These are phyloP conservation scores for Peterozyma toletana DNA, from an alignment of 805 yeast genomes.

Conservation along the genomic window DNA sequence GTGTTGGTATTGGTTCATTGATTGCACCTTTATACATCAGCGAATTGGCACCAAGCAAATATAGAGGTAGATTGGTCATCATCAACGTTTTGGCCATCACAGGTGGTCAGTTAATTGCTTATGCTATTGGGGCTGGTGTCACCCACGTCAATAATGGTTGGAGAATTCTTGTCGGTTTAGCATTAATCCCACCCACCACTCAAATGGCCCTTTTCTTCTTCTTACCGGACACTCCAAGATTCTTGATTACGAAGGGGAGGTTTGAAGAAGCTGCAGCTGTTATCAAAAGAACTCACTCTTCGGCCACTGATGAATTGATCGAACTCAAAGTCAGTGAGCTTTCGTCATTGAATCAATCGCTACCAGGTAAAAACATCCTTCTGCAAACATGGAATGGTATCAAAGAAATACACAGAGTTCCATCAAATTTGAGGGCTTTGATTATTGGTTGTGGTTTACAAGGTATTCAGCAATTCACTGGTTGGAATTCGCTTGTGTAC, in stretches of 20 bases:
- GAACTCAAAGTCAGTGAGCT: slow-evolving; percentile 65
- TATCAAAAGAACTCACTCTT: slow-evolving; percentile 51
- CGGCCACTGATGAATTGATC: slow-evolving; percentile 58
- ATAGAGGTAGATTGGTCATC: slow-evolving; percentile 87
- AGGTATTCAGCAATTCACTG: slow-evolving; percentile 94
- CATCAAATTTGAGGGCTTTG: slow-evolving; percentile 83
- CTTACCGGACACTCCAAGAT: slow-evolving; percentile 95
- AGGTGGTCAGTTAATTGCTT: slow-evolving; percentile 92
- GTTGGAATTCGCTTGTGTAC: slow-evolving; percentile 95
- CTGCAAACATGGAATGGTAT: slow-evolving; percentile 53
- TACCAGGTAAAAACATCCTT: slow-evolving; percentile 40
- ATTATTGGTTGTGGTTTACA: slow-evolving; percentile 89
- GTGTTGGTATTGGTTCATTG: slow-evolving; percentile 91
- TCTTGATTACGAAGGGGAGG: slow-evolving; percentile 64
- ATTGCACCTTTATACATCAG: slow-evolving; percentile 91
- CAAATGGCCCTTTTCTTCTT: slow-evolving; percentile 75
- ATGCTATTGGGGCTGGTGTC: slow-evolving; percentile 88
- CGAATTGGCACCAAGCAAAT: slow-evolving; percentile 87
- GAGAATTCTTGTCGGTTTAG: slow-evolving; percentile 87
- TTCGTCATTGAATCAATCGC: slow-evolving; percentile 33
- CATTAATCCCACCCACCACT: slow-evolving; percentile 77
- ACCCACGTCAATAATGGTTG: slow-evolving; percentile 74
- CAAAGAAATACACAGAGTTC: slow-evolving; percentile 54
- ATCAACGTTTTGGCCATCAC: slow-evolving; percentile 86
- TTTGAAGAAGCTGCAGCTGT: slow-evolving; percentile 62